Base-by-base conservation (phyloP, 192 early-diverging fungal species). In the Podila minutissima region DNA sequence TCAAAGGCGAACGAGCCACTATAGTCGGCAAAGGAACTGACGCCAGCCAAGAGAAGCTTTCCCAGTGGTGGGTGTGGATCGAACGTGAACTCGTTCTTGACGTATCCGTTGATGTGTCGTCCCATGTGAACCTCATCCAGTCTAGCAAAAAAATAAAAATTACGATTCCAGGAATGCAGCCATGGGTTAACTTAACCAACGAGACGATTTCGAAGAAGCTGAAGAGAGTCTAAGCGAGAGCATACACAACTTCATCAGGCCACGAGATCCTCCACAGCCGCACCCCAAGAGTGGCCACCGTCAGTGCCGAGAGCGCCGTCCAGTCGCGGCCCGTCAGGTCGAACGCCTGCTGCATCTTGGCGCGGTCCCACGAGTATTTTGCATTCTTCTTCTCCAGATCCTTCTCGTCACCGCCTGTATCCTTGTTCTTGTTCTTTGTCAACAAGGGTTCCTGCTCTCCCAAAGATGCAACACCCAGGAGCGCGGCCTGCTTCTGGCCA, bases 1-100 rank as follows among this genome's bases (percentile, higher is more conserved):
- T 97, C 94, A 82, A 98, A 98, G 49, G 92, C 87, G 75, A 97
- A 98, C 55, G 91, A 77, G 17, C 95, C 96, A 74, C 94, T 91
- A 72, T 96, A 97, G 9, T 94, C 93, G 32, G 89, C 87, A 13
- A 93, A 35, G 62, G 85, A 87, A 20, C 92, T 93, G 13, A 88
- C 86, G 13, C 83, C 71, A 12, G 86, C 86, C 60, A 88, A 74
- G 33, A 86, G 48, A 72, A 88, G 72, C 37, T 82, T 88, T 59
- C 73, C 86, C 41, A 88, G 69, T 64, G 74, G 66, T n/a, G 74
- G 74, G 4, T 75, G 74, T 10, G 37, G 59, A 35, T 69, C 92
- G 66, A 93, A 91, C 69, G 82, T 89, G 74, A 89, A 93, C 50
- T 87, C 86, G n/a, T 88, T 67, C 12, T 87, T 86, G 24, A 93